Conservation (phyloP, 495 filamentous ascomycete genomes). For the Hyaloscypha variabilis region DNA sequence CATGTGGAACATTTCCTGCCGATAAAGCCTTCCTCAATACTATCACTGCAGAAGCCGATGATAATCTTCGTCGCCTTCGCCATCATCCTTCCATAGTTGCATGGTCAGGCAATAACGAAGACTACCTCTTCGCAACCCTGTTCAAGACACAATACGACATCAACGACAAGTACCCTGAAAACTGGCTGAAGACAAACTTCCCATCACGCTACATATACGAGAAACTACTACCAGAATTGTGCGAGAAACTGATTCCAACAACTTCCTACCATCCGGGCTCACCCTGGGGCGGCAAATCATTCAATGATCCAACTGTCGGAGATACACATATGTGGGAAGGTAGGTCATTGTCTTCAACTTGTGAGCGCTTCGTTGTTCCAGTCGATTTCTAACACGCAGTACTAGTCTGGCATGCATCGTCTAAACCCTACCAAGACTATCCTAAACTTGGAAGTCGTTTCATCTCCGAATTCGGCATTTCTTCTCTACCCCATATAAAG, state of each 20-base stretch:
- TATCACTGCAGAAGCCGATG: constrained; percentile 68
- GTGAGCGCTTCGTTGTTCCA: too few species aligned
- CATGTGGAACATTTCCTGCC: constrained; percentile 68
- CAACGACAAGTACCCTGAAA: too few species aligned
- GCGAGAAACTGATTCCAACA: not conserved
- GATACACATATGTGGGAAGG: constrained; percentile 6
- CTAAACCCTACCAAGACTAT: constrained; percentile 5
- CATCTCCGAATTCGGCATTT: constrained; percentile 5
- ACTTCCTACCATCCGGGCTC: not conserved
- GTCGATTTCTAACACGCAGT: not conserved
- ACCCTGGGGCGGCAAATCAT: constrained; percentile 1
- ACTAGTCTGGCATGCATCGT: not conserved
- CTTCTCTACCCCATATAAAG: not conserved
- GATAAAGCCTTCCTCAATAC: constrained; percentile 65
- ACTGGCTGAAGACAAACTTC: not conserved
- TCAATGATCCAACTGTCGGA: constrained; percentile 2
- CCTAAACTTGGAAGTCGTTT: not conserved
- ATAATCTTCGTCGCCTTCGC: constrained; percentile 71
- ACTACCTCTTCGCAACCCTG: too few species aligned
- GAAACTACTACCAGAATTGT: not conserved
- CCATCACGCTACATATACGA: not conserved
- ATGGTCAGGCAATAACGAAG: constrained; percentile 72
- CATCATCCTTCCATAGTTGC: constrained; percentile 86
- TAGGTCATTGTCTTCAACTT: constrained; percentile 56
- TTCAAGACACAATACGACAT: too few species aligned